Conservation (phyloP, 495 filamentous ascomycete species). For the Rhizodiscina lignyota region DNA sequence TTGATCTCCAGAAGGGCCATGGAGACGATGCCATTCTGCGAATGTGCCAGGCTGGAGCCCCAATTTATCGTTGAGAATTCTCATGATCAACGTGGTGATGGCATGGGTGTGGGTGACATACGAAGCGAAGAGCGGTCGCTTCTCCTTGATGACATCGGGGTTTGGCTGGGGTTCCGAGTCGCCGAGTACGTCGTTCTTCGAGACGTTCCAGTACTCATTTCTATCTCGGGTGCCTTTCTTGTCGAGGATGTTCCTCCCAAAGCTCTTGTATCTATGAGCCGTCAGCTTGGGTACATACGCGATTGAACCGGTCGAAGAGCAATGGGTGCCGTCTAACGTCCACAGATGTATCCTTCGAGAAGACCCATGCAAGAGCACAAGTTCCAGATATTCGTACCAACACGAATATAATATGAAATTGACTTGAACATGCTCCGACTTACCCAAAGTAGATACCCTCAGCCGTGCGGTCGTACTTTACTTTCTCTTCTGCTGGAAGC, state of each 20-base stretch:
- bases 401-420: too few relatives aligned
- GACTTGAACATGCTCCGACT: too few relatives aligned
- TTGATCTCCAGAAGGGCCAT: slow-evolving; percentile 36
- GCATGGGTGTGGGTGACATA: slow-evolving; percentile 34
- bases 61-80: slow-evolving; percentile 32
- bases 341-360: too few relatives aligned
- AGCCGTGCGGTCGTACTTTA: slow-evolving; percentile 30
- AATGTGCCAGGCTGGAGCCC: slow-evolving; percentile 32
- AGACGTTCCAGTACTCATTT: slow-evolving; percentile 50
- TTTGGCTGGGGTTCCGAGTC: slow-evolving; percentile 28
- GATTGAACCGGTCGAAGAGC: too few relatives aligned
- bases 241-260: slow-evolving; percentile 33
- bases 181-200: slow-evolving; percentile 37
- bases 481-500: slow-evolving; percentile 34
- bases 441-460: slow-evolving; percentile 14
- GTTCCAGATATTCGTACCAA: too few relatives aligned
- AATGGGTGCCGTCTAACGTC: too few relatives aligned
- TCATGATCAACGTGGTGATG: slow-evolving; percentile 30
- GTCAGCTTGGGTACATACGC: too few relatives aligned
- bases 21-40: slow-evolving; percentile 30
- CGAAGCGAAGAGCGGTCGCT: slow-evolving; percentile 23
- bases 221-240: slow-evolving; percentile 34
- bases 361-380: too few relatives aligned
- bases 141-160: slow-evolving; percentile 23
- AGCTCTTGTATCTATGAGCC: slow-evolving; percentile 44